phyloP scores from a whole-genome alignment of 2,329 filamentous ascomycete genomes.

The Fusarium multiceps region DNA sequence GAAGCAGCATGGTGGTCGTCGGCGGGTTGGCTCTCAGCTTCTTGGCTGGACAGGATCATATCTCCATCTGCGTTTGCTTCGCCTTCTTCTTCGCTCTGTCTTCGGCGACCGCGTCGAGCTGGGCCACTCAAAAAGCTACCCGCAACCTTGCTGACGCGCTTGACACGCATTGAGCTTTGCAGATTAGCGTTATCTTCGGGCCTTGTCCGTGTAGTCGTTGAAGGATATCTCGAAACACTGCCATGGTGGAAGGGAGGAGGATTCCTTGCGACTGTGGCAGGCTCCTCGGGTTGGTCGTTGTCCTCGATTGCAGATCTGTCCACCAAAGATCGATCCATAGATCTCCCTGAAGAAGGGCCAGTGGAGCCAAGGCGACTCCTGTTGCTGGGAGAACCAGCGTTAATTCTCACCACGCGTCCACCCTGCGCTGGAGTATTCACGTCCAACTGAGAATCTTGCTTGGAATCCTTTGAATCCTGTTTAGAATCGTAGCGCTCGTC shows the following conservation, averaged over 20 bases:
- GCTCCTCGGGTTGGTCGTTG: conserved; percentile 60
- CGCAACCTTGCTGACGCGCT: conserved; percentile 78
- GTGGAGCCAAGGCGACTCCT: conserved; percentile 53
- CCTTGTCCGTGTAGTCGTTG: conserved; percentile 62
- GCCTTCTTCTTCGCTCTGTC: conserved; percentile 63
- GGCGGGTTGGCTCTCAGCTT: conserved; percentile 55
- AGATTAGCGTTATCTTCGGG: conserved; percentile 72
- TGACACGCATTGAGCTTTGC: conserved; percentile 81
- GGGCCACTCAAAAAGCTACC: conserved; percentile 85
- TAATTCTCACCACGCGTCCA: conserved; percentile 66
- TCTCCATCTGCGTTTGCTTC: conserved; percentile 59
- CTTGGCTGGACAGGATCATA: conserved; percentile 53
- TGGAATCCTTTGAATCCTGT: conserved; percentile 30
- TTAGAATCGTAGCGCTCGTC: conserved; percentile 54
- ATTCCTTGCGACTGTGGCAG: conserved; percentile 62
- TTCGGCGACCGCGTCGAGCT: conserved; percentile 77
- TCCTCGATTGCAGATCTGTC: conserved; percentile 56
- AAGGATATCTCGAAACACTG: conserved; percentile 64
- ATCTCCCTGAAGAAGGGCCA: conserved; percentile 52
- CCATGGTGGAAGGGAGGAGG: conserved; percentile 60
- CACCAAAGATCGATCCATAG: conserved; percentile 50
- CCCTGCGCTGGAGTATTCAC: conserved; percentile 66
- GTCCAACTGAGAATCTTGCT: conserved; percentile 50
- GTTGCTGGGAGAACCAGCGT: conserved; percentile 62
- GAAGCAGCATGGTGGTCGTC: conserved; percentile 55